A percentile compares a stretch with the other conserved stretches of the same genome.
Evolutionary conservation across 768 basidiomycete species (phyloP).

Genomic region (Leccinum boreale): DNA sequence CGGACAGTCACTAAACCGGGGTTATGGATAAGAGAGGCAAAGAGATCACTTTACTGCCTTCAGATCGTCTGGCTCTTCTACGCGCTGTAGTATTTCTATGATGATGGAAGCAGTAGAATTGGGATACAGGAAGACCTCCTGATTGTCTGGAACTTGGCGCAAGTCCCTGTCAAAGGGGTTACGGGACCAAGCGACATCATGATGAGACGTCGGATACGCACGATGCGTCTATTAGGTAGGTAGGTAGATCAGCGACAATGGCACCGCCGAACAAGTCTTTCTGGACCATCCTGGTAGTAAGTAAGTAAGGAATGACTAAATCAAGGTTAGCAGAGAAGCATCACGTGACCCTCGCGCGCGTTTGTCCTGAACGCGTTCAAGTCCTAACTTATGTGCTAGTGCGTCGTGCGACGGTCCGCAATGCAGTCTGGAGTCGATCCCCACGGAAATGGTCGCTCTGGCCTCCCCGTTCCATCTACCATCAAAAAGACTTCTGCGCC

Average conservation of each 20-base stretch:
- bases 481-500: conserved; percentile 59
- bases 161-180: conserved; percentile 39
- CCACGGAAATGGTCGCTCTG: conserved; percentile 52
- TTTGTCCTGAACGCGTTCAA: background rate
- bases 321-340: background rate
- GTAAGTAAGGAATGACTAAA: background rate
- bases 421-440: conserved; percentile 54
- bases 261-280: conserved; percentile 79
- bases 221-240: conserved; percentile 78
- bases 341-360: conserved; percentile 17
- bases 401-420: conserved; percentile 52
- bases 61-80: conserved; percentile 49
- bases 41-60: conserved; percentile 67
- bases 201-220: conserved; percentile 40
- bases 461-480: conserved; percentile 72
- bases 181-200: background rate
- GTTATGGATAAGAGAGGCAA: conserved; percentile 3
- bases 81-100: conserved; percentile 78
- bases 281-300: conserved; percentile 8
- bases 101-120: conserved; percentile 71
- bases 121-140: conserved; percentile 86
- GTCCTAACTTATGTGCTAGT: background rate
- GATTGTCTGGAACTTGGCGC: conserved; percentile 90
- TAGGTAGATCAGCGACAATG: conserved; percentile 59
- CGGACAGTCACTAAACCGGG: conserved; percentile 3